Evolutionary conservation across 78 protist genomes (phyloP).

Genomic region (Dictyostelium purpureum): DNA sequence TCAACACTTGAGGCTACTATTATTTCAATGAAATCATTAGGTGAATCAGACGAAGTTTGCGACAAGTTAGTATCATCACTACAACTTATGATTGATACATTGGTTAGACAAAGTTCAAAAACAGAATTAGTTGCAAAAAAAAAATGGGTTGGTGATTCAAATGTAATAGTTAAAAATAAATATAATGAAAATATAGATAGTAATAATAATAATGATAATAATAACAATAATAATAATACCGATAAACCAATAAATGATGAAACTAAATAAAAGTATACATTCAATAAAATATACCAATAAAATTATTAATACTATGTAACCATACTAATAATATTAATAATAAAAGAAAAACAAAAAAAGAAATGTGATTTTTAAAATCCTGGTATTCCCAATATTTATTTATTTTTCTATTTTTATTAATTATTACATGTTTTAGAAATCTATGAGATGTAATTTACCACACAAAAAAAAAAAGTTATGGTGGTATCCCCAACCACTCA

Average conservation of each 20-base stretch:
- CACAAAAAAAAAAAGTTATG: too few relatives aligned
- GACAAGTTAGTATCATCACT: neutral
- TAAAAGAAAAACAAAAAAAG: neutral
- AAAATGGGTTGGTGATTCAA: slow-evolving; percentile 55
- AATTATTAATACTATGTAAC: neutral
- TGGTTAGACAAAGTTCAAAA: slow-evolving; percentile 1
- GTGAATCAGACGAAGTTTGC: slow-evolving; percentile 20
- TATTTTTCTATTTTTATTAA: too few relatives aligned
- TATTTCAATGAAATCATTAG: slow-evolving; percentile 31
- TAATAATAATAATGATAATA: neutral
- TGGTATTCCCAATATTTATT: neutral
- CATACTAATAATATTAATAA: neutral
- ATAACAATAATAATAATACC: neutral
- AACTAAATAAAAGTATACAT: too few relatives aligned
- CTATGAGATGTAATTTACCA: too few relatives aligned
- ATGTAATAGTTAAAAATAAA: neutral
- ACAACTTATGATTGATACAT: neutral
- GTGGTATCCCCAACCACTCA: too few relatives aligned
- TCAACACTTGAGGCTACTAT: slow-evolving; percentile 62
- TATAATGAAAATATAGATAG: neutral
- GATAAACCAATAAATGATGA: too few relatives aligned
- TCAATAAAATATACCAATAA: neutral
- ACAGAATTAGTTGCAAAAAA: neutral
- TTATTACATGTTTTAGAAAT: neutral
- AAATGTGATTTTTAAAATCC: neutral